Conservation (phyloP, 441 rosid species). For the Melastoma candidum region DNA sequence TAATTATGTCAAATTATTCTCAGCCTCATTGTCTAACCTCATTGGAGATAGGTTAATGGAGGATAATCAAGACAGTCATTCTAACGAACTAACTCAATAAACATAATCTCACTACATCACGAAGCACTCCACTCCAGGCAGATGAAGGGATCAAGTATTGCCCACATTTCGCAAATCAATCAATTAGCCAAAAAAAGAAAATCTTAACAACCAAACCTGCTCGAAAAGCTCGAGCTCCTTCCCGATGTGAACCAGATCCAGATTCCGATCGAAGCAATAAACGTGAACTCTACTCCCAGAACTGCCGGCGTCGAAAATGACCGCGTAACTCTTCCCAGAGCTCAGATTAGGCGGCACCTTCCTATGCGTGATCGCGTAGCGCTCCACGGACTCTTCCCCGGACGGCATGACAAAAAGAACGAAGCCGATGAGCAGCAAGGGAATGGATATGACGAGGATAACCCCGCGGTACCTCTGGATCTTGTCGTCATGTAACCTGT, state of each 20-base stretch:
- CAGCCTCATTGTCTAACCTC: too few relatives aligned
- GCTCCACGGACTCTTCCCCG: constrained; percentile 27
- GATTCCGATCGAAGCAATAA: constrained; percentile 69
- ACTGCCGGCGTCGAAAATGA: constrained; percentile 91
- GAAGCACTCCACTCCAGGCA: too few relatives aligned
- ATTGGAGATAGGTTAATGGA: too few relatives aligned
- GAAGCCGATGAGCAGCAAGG: constrained; percentile 43
- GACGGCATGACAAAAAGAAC: constrained; percentile 64
- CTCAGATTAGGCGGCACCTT: constrained; percentile 30
- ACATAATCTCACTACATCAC: too few relatives aligned
- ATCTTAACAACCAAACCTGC: constrained; percentile 33
- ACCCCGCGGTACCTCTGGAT: constrained; percentile 59
- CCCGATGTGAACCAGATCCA: constrained; percentile 85
- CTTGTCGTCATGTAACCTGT: constrained; percentile 62
- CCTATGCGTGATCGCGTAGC: constrained; percentile 25
- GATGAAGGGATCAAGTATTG: too few relatives aligned
- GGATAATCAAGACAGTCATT: too few relatives aligned
- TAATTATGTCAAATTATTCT: too few relatives aligned
- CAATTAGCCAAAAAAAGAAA: too few relatives aligned
- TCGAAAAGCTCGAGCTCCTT: constrained; percentile 81
- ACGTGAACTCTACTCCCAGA: constrained; percentile 98
- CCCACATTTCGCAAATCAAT: too few relatives aligned
- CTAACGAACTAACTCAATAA: too few relatives aligned
- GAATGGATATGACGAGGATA: constrained; percentile 53
- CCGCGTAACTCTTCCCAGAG: constrained; percentile 49